phyloP scores from a whole-genome alignment of 352 stramenopile genomes.

The Globisporangium megalacanthum region DNA sequence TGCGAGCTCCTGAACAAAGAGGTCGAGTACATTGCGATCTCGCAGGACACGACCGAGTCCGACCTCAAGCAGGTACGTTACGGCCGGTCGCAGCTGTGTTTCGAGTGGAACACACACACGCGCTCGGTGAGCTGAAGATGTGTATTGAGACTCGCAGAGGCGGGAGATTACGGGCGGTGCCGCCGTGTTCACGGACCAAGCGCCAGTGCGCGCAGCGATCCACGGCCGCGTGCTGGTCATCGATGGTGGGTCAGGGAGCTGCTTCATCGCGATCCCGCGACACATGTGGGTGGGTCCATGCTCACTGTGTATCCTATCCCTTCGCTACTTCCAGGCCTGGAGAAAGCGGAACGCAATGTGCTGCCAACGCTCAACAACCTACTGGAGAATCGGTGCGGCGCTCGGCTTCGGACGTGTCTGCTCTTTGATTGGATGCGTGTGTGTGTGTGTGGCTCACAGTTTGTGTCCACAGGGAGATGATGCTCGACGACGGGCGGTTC shows the following conservation, averaged over 20 bases:
- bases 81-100: neutral
- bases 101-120: neutral
- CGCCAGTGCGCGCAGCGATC: slow-evolving; percentile 92
- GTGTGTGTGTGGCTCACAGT: neutral
- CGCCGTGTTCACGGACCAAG: slow-evolving; percentile 88
- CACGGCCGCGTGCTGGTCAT: slow-evolving; percentile 92
- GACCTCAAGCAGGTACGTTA: slow-evolving; percentile 83
- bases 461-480: slow-evolving; percentile 73
- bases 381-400: slow-evolving; percentile 86
- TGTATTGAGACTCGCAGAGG: slow-evolving; percentile 18
- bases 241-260: slow-evolving; percentile 62
- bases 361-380: slow-evolving; percentile 97
- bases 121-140: neutral
- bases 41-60: slow-evolving; percentile 91
- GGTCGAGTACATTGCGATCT: slow-evolving; percentile 90
- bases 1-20: slow-evolving; percentile 82
- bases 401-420: neutral
- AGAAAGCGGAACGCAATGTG: slow-evolving; percentile 96
- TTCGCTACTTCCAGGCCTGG: slow-evolving; percentile 46
- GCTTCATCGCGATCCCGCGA: neutral
- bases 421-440: no score
- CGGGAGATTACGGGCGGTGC: slow-evolving; percentile 66
- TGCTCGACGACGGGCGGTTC: slow-evolving; percentile 92
- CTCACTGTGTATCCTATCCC: neutral
- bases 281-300: neutral